These are phyloP conservation scores for Colletotrichum chrysophilum DNA, from an alignment of 2,329 filamentous ascomycete genomes.

Conservation along the genomic window DNA sequence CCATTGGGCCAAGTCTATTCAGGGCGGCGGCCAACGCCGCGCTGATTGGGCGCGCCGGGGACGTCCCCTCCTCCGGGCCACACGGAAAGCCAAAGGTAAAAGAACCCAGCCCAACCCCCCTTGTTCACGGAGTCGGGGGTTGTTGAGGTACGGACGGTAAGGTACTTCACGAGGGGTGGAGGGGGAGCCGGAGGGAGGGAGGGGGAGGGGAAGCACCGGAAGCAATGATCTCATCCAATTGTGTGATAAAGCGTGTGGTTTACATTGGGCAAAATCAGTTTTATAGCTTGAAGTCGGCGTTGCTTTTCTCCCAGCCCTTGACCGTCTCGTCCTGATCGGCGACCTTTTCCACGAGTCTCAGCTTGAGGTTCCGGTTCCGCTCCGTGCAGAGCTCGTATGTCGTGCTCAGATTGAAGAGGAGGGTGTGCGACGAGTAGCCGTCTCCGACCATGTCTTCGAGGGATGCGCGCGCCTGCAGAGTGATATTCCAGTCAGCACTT, in stretches of 20 bases:
- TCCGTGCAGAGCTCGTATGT: constrained; percentile 93
- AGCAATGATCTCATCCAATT: neutral
- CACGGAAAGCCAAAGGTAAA: neutral
- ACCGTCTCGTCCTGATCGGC: constrained; percentile 62
- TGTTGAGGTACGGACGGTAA: neutral
- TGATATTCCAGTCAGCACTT: constrained; percentile 1
- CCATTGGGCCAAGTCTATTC: constrained; percentile 10
- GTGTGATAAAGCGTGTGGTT: neutral
- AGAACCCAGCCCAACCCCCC: neutral
- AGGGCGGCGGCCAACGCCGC: neutral
- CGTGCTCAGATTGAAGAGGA: constrained; percentile 89
- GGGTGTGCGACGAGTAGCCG: constrained; percentile 73
- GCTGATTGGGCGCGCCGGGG: neutral
- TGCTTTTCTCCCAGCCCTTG: constrained; percentile 73
- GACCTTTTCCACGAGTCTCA: constrained; percentile 71
- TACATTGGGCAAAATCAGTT: neutral
- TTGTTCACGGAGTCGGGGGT: neutral
- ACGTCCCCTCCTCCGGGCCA: neutral
- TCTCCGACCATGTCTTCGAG: constrained; percentile 70
- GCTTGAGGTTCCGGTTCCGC: constrained; percentile 72
- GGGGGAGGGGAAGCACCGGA: neutral
- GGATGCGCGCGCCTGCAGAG: constrained; percentile 63
- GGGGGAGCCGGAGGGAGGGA: neutral
- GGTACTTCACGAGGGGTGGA: neutral
- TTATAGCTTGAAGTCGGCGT: constrained; percentile 78